Evolutionary conservation across 768 basidiomycete species (phyloP).

Genomic region (Filobasidium wieringae): DNA sequence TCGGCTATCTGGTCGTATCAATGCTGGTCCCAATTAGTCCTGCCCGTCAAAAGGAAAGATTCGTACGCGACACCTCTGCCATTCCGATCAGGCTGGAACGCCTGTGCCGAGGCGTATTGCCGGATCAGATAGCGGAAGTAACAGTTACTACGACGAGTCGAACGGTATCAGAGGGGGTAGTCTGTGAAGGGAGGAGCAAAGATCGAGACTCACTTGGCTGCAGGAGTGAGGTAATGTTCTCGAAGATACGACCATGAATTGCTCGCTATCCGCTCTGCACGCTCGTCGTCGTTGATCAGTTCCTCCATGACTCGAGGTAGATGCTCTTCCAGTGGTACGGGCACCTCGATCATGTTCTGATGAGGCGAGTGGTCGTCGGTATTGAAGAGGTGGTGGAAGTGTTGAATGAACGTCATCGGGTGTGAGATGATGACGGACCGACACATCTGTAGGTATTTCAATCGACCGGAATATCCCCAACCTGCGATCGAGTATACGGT

Average conservation of each 20-base stretch:
- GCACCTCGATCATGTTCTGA: conserved; percentile 24
- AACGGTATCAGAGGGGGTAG: background rate
- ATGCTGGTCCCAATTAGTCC: conserved; percentile 25
- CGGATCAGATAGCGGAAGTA: conserved; percentile 24
- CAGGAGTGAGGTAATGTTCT: conserved; percentile 22
- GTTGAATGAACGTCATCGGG: conserved; percentile 22
- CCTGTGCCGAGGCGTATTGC: conserved; percentile 20
- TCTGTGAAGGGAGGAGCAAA: background rate
- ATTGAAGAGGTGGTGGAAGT: conserved; percentile 26
- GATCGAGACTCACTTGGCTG: conserved; percentile 20
- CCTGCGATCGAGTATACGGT: background rate
- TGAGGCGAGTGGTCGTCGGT: conserved; percentile 11
- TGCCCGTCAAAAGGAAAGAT: conserved; percentile 21
- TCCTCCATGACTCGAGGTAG: conserved; percentile 19
- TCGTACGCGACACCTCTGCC: conserved; percentile 18
- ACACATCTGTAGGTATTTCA: conserved; percentile 31
- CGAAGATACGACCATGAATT: conserved; percentile 22
- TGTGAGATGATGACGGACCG: conserved; percentile 22
- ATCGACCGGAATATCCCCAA: conserved; percentile 29
- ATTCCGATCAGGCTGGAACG: conserved; percentile 18
- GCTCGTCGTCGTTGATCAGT: conserved; percentile 12
- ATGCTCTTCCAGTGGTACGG: conserved; percentile 19
- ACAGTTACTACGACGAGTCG: conserved; percentile 23
- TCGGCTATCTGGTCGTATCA: too few relatives aligned
- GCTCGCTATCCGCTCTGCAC: conserved; percentile 17